Conservation (phyloP, 108 stramenopile genomes). For the Pseudonitzschia multiseries region DNA sequence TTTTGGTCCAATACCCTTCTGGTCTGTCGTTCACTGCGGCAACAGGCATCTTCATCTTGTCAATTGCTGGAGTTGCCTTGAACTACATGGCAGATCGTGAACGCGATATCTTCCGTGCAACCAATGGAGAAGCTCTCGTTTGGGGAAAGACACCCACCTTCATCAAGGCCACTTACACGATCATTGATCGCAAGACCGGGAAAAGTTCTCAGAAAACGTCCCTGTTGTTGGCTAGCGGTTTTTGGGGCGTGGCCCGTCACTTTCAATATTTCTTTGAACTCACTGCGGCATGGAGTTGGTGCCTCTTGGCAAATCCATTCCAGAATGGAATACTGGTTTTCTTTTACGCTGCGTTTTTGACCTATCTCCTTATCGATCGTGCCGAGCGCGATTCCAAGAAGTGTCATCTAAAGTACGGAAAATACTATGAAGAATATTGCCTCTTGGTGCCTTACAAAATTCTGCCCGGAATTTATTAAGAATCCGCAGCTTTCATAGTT, state of each 20-base stretch:
- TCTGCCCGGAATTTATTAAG: constrained; percentile 68
- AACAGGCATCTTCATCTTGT: constrained; percentile 60
- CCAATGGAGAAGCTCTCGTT: constrained; percentile 75
- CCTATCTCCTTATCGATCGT: constrained; percentile 92
- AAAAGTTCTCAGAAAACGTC: constrained; percentile 49
- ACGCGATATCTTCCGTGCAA: constrained; percentile 90
- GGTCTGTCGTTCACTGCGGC: constrained; percentile 63
- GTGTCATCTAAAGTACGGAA: constrained; percentile 95
- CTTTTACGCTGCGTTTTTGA: constrained; percentile 93
- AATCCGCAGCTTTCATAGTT: background rate
- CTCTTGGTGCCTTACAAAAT: constrained; percentile 86
- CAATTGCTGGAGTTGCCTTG: constrained; percentile 70
- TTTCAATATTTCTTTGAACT: constrained; percentile 98
- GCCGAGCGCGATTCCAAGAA: constrained; percentile 94
- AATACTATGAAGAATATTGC: constrained; percentile 95
- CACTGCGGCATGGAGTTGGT: constrained; percentile 91
- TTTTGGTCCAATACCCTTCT: constrained; percentile 81
- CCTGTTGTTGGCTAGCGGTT: constrained; percentile 48
- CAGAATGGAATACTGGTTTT: constrained; percentile 66
- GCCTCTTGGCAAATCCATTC: constrained; percentile 70
- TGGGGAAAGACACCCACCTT: constrained; percentile 88
- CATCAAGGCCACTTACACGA: constrained; percentile 91
- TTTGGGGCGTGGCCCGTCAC: constrained; percentile 95
- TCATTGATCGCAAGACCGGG: constrained; percentile 59
- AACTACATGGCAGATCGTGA: constrained; percentile 98